Conservation (phyloP, 2,329 filamentous ascomycete genomes). For the Colletotrichum orchidophilum region DNA sequence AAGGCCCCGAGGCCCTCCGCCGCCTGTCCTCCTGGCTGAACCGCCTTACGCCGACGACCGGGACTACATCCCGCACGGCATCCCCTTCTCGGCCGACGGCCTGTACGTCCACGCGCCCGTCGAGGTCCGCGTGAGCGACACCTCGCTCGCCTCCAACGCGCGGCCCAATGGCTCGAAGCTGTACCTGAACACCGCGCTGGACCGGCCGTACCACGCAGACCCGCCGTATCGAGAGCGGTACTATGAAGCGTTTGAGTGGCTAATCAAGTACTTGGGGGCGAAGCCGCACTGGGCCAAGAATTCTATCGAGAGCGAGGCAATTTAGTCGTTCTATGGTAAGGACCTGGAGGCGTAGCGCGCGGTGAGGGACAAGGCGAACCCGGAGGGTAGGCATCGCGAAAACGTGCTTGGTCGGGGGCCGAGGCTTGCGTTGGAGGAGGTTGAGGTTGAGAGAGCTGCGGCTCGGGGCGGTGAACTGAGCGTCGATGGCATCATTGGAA, state of each 20-base stretch:
- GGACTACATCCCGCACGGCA: constrained; percentile 70
- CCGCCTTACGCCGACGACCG: constrained; percentile 68
- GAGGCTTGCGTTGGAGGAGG: constrained; percentile 48
- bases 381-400: constrained; percentile 84
- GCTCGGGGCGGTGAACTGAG: constrained; percentile 18
- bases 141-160: constrained; percentile 50
- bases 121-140: constrained; percentile 88
- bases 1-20: constrained; percentile 86
- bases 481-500: not conserved
- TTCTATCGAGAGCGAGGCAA: constrained; percentile 69
- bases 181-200: constrained; percentile 91
- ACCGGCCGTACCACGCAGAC: constrained; percentile 81
- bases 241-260: constrained; percentile 89
- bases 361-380: constrained; percentile 76
- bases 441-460: constrained; percentile 37
- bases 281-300: constrained; percentile 95
- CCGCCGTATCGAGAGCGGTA: constrained; percentile 81
- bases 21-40: constrained; percentile 89
- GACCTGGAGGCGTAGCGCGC: constrained; percentile 72
- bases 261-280: constrained; percentile 87
- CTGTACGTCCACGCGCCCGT: constrained; percentile 90
- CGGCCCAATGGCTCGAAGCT: constrained; percentile 75
- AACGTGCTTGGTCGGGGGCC: constrained; percentile 61
- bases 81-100: constrained; percentile 82
- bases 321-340: constrained; percentile 75